A percentile compares a stretch with the other conserved stretches of the same genome.
Evolutionary conservation across 768 basidiomycete genomes (phyloP).

Genomic region (Russula virescens): DNA sequence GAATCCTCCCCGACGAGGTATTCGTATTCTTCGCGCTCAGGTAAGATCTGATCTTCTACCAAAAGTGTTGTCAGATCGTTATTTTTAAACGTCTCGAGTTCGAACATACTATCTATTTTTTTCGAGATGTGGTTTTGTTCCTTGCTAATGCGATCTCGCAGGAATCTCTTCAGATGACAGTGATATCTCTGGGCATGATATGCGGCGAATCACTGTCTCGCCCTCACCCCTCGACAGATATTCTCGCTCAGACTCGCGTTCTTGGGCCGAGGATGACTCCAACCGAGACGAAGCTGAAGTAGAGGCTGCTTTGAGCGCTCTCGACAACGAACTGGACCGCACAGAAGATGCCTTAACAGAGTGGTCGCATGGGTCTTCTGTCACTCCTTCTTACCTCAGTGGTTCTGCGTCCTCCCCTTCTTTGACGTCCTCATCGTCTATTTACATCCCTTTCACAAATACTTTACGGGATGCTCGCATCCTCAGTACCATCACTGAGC

Average conservation of each 20-base stretch:
- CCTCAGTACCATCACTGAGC: slow-evolving; percentile 74
- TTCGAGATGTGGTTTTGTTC: not conserved
- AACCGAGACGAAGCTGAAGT: slow-evolving; percentile 48
- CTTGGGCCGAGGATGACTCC: slow-evolving; percentile 52
- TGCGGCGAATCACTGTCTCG: slow-evolving; percentile 26
- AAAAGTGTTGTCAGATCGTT: not conserved
- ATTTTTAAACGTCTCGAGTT: not conserved
- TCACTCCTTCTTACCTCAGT: slow-evolving; percentile 32
- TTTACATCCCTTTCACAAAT: slow-evolving; percentile 31
- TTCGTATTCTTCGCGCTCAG: slow-evolving; percentile 50
- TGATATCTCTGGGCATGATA: slow-evolving; percentile 22
- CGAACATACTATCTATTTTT: not conserved
- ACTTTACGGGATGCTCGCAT: slow-evolving; percentile 42
- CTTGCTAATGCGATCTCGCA: slow-evolving; percentile 8
- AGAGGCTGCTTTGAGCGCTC: slow-evolving; percentile 56
- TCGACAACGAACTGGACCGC: slow-evolving; percentile 63
- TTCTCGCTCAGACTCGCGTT: slow-evolving; percentile 20
- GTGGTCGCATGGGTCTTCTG: slow-evolving; percentile 48
- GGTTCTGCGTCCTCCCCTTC: slow-evolving; percentile 27
- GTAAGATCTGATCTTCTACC: slow-evolving; percentile 32
- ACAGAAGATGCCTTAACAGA: slow-evolving; percentile 60
- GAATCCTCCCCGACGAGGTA: slow-evolving; percentile 52
- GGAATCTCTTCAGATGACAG: slow-evolving; percentile 22
- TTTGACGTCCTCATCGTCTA: slow-evolving; percentile 18
- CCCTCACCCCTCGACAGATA: slow-evolving; percentile 20